phyloP scores from a whole-genome alignment of 225 moss, liverwort and hornwort genomes.

The Marchantia polymorpha region DNA sequence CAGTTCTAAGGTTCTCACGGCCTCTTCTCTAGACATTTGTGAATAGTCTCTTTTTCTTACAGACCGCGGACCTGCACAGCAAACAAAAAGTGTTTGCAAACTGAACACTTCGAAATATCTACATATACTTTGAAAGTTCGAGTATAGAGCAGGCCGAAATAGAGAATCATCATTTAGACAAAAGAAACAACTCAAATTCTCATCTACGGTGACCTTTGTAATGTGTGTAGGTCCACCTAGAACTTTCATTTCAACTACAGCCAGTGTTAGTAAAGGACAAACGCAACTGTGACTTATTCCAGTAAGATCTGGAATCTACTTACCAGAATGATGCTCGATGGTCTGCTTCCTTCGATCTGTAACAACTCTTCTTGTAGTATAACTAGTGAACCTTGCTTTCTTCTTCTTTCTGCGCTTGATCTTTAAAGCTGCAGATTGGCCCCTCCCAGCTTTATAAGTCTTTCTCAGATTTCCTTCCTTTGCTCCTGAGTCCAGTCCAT shows the following conservation, averaged over 20 bases:
- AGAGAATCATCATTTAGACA: neutral
- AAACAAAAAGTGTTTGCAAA: neutral
- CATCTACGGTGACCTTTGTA: neutral
- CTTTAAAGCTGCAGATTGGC: neutral
- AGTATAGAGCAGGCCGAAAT: neutral
- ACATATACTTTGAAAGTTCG: neutral
- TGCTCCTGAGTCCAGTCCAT: constrained; percentile 6
- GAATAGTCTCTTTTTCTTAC: constrained; percentile 13
- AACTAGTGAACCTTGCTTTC: constrained; percentile 14
- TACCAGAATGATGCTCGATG: constrained; percentile 26
- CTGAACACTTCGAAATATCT: neutral
- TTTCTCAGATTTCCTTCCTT: constrained; percentile 22
- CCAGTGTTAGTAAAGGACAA: no score
- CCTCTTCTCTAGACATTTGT: constrained; percentile 27
- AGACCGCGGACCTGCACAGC: constrained; percentile 24
- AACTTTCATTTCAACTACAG: neutral
- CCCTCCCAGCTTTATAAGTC: constrained; percentile 12
- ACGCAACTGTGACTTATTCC: neutral
- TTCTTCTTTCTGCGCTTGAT: constrained; percentile 24
- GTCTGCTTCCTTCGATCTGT: constrained; percentile 29
- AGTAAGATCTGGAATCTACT: constrained; percentile 1
- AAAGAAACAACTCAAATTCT: no score
- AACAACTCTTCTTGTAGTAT: constrained; percentile 17
- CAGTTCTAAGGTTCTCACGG: constrained; percentile 34
- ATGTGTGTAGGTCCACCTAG: neutral